Evolutionary conservation across 805 yeast genomes (phyloP).

Genomic region (Yamadazyma tumulicola): DNA sequence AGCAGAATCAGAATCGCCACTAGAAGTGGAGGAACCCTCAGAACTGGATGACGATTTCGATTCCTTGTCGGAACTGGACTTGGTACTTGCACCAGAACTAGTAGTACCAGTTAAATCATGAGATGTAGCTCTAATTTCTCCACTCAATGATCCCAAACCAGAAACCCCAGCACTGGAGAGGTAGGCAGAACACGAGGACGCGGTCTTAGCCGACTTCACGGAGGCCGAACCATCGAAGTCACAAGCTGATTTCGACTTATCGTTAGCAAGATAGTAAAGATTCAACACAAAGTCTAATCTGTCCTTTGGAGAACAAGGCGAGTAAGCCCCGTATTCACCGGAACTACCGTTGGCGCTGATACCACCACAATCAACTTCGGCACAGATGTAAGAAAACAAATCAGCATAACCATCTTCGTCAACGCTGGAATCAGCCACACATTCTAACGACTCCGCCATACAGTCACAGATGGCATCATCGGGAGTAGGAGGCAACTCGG

Average conservation of each 20-base stretch:
- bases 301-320: conserved; percentile 33
- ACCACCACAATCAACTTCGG: conserved; percentile 32
- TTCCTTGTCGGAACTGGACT: conserved; percentile 21
- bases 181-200: conserved; percentile 52
- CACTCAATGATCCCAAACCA: conserved; percentile 59
- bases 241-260: conserved; percentile 28
- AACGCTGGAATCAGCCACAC: conserved; percentile 32
- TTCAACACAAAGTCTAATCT: conserved; percentile 37
- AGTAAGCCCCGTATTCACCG: conserved; percentile 41
- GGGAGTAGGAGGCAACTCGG: conserved; percentile 43
- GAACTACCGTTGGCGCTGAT: conserved; percentile 34
- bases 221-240: conserved; percentile 39
- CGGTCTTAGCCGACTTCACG: conserved; percentile 28
- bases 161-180: conserved; percentile 64
- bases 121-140: conserved; percentile 21
- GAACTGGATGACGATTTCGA: conserved; percentile 13
- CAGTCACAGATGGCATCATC: conserved; percentile 35
- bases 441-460: conserved; percentile 28
- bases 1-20: conserved; percentile 9
- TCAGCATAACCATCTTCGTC: conserved; percentile 29
- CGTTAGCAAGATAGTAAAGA: conserved; percentile 34
- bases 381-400: conserved; percentile 34
- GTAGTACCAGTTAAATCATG: conserved; percentile 22
- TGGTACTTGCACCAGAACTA: conserved; percentile 23
- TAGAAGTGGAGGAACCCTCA: conserved; percentile 18